A percentile compares a stretch with the other conserved stretches of the same genome.
These are phyloP conservation scores for Ogataea ganodermae DNA, from an alignment of 805 yeast genomes.

Conservation along the genomic window DNA sequence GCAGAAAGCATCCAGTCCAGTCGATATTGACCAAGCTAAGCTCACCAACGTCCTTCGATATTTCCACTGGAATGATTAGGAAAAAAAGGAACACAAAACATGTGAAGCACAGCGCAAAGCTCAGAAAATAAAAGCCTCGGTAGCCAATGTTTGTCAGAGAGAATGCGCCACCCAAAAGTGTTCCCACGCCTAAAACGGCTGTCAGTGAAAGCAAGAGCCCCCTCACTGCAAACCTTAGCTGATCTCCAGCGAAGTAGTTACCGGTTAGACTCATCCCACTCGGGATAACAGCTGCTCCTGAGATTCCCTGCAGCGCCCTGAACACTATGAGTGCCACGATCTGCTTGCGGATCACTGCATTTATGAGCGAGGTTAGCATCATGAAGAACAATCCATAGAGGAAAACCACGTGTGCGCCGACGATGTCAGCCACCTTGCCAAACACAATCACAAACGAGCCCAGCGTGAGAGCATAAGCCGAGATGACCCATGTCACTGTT, in stretches of 20 bases:
- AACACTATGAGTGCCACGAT: conserved; percentile 41
- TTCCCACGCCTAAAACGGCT: conserved; percentile 40
- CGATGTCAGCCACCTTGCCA: conserved; percentile 38
- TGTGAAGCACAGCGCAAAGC: conserved; percentile 33
- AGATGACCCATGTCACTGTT: conserved; percentile 44
- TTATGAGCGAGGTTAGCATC: too few relatives aligned
- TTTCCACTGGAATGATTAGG: conserved; percentile 32
- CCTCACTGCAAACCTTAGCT: conserved; percentile 18
- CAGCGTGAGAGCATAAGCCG: conserved; percentile 46
- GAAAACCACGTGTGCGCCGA: conserved; percentile 41
- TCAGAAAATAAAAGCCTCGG: conserved; percentile 40
- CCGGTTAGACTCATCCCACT: conserved; percentile 25
- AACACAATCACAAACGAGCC: conserved; percentile 45
- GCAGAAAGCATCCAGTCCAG: conserved; percentile 13
- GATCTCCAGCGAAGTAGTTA: conserved; percentile 24
- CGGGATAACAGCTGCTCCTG: conserved; percentile 45
- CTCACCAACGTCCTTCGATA: conserved; percentile 25
- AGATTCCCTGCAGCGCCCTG: conserved; percentile 47
- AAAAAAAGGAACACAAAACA: conserved; percentile 23
- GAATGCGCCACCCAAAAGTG: conserved; percentile 48
- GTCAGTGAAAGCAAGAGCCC: conserved; percentile 25
- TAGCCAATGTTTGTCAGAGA: conserved; percentile 40
- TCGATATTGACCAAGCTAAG: conserved; percentile 26
- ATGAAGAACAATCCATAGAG: conserved; percentile 15
- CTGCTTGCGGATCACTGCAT: conserved; percentile 37